Evolutionary conservation across 164 flowering plant species (phyloP).

Genomic region (Santalum album): DNA sequence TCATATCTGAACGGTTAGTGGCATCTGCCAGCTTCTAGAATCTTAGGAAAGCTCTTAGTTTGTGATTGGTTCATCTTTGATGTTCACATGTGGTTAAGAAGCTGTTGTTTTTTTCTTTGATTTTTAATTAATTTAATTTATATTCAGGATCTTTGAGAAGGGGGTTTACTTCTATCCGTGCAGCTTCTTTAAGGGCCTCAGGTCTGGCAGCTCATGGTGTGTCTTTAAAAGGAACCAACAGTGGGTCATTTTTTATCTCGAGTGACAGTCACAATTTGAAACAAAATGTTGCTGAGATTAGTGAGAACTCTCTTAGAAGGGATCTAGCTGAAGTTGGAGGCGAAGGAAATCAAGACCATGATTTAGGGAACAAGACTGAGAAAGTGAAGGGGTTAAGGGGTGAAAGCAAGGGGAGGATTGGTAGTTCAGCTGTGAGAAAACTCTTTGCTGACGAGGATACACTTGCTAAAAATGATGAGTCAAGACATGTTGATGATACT

Average conservation of each 20-base stretch:
- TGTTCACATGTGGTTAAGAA: background rate
- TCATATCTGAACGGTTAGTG: background rate
- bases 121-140: constrained; percentile 1
- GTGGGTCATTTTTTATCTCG: constrained; percentile 11
- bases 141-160: constrained; percentile 25
- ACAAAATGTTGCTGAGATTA: constrained; percentile 7
- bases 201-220: constrained; percentile 38
- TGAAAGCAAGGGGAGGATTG: constrained; percentile 20
- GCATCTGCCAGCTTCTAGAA: too few species aligned
- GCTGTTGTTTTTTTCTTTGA: background rate
- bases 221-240: constrained; percentile 9
- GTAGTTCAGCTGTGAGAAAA: constrained; percentile 43
- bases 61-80: background rate
- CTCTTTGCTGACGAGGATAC: constrained; percentile 52
- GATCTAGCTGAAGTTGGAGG: constrained; percentile 4
- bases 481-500: constrained; percentile 6
- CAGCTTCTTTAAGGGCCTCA: constrained; percentile 43
- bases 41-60: background rate
- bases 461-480: constrained; percentile 6
- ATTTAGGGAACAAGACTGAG: constrained; percentile 6
- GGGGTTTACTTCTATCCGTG: constrained; percentile 45
- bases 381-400: constrained; percentile 8
- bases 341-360: constrained; percentile 14
- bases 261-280: constrained; percentile 13
- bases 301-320: constrained; percentile 7